Evolutionary conservation across 495 filamentous ascomycete genomes (phyloP).

Genomic region (Trichocladium uniseriatum): DNA sequence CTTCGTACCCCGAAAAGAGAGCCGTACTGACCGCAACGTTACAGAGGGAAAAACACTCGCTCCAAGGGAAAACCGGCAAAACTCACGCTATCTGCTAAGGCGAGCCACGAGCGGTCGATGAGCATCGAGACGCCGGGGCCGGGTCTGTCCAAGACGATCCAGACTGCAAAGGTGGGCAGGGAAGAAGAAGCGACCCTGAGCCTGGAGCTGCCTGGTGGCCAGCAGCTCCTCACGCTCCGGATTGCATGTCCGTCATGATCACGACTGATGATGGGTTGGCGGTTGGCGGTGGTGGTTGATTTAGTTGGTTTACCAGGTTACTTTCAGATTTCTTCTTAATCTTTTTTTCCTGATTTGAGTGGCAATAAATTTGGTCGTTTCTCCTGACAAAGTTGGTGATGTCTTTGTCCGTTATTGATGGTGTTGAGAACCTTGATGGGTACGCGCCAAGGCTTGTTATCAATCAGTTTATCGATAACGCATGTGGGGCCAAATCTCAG

Average conservation of each 20-base stretch:
- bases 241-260: conserved; percentile 13
- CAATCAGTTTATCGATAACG: conserved; percentile 4
- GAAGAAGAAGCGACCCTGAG: conserved; percentile 5
- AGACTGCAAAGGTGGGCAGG: not conserved
- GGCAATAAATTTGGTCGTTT: not conserved
- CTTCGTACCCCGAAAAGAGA: not conserved
- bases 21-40: conserved; percentile 12
- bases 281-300: not conserved
- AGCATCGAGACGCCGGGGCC: not conserved
- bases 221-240: conserved; percentile 4
- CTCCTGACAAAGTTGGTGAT: not conserved
- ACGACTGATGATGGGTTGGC: not conserved
- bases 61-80: conserved; percentile 85
- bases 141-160: not conserved
- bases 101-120: not conserved
- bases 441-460: not conserved
- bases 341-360: no score
- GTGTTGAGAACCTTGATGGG: conserved; percentile 9
- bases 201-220: not conserved
- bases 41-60: conserved; percentile 65
- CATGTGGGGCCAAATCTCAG: not conserved
- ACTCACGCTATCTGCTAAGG: conserved; percentile 71
- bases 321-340: not conserved
- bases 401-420: not conserved
- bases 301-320: not conserved